These are phyloP conservation scores for Leptodermis oblonga DNA, from an alignment of 257 asterid species.

Conservation along the genomic window DNA sequence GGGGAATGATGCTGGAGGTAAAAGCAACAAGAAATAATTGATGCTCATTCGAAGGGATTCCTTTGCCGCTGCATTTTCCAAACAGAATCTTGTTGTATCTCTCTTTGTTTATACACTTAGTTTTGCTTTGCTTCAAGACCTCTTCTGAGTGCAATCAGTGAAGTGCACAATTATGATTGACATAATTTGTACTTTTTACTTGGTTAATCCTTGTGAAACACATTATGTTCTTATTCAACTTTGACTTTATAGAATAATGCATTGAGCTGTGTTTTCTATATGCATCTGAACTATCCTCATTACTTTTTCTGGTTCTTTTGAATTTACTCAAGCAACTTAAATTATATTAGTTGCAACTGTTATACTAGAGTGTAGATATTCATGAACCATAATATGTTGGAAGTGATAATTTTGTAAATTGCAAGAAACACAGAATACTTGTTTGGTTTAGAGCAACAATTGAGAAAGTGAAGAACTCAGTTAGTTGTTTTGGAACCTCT, in stretches of 20 bases:
- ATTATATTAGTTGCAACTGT: background rate
- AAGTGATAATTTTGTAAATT: background rate
- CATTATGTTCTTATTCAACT: background rate
- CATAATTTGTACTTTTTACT: background rate
- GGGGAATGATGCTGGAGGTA: slow-evolving; percentile 54
- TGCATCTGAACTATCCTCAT: background rate
- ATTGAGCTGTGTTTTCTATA: background rate
- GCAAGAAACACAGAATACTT: background rate
- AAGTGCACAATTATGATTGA: background rate
- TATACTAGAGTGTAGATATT: background rate
- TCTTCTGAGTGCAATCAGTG: background rate
- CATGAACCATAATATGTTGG: background rate
- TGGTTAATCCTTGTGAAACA: background rate
- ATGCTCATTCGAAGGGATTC: background rate
- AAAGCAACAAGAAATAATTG: slow-evolving; percentile 60
- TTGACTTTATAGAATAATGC: background rate
- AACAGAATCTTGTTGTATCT: slow-evolving; percentile 3
- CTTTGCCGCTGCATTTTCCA: background rate
- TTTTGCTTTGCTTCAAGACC: background rate
- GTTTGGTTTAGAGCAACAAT: background rate
- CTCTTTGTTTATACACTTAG: background rate
- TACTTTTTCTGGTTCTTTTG: background rate
- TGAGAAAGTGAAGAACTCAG: background rate
- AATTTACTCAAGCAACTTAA: background rate
- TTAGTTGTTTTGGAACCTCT: background rate